Evolutionary conservation across 768 basidiomycete genomes (phyloP), one percentile per base, ranked within the genome.

Genomic region (Harrya chromipes): DNA sequence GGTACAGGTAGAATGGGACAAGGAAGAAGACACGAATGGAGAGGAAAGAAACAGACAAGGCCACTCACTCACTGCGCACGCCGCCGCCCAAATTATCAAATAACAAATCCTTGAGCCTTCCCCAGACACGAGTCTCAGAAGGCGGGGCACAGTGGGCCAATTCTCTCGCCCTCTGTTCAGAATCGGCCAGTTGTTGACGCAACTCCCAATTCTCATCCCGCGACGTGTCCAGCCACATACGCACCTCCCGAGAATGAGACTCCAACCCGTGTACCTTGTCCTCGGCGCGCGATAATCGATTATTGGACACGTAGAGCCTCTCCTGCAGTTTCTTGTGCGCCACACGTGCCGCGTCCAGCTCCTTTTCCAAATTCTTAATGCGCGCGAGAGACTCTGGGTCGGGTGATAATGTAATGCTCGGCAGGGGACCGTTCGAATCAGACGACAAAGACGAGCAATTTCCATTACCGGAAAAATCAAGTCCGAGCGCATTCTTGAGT

Each of bases 81-180:
- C 52, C 44, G 12, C 50, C 50, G 9, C 54, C 55, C 31, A 69
- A 39, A 20, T 60, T 62, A 41, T 69, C 62, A 53, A 62, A 63
- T 17, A 67, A 49, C 52, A 66, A 45, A 49, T 63, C 65, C 43
- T 59, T 69, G 51, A 66, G 44, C 48, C 48, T 60, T 39, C 54
- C 63, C 65, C 62, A 66, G 23, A 69, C 51, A 24, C 54, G 57
- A 29, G 24, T 56, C 23, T 66, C 67, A 9, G 38, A 33, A 49
- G 27, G 49, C 12, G 54, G 54, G 12, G 41, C 34, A 21, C 50
- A 56, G 17, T 55, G 57, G 27, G 31, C 29, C 40, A 60, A 16
- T 7, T 60, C 65, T 49, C 43, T 54, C 35, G 43, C 45, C 44
- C 46, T 57, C 48, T 34, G 51, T 47, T 69, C 64, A n/a, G 55